A percentile compares a stretch with the other conserved stretches of the same genome.
Conservation (phyloP, 1,139 yeast genomes). For the Entelexis paramagnoliae region DNA sequence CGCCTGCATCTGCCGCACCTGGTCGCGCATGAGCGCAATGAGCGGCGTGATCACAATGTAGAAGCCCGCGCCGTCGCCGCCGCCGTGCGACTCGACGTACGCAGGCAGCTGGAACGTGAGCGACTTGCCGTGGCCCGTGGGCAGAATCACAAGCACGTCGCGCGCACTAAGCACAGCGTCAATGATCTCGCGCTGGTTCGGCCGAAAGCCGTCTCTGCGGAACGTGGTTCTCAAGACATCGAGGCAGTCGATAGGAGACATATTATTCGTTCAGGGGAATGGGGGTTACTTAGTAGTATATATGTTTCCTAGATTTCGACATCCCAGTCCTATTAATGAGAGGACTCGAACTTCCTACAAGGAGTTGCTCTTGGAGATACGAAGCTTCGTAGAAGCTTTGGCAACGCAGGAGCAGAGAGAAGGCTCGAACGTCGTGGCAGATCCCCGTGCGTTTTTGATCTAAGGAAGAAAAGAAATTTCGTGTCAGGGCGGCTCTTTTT, state of each 20-base stretch:
- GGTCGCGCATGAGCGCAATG: slow-evolving; percentile 86
- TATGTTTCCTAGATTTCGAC: slow-evolving; percentile 36
- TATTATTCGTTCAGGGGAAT: neutral
- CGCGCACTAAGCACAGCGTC: slow-evolving; percentile 55
- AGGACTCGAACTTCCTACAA: slow-evolving; percentile 35
- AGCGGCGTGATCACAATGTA: slow-evolving; percentile 82
- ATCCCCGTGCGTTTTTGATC: slow-evolving; percentile 32
- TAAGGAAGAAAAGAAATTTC: slow-evolving; percentile 24
- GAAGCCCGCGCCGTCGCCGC: slow-evolving; percentile 39
- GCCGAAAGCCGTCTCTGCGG: slow-evolving; percentile 40
- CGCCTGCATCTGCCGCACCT: slow-evolving; percentile 57
- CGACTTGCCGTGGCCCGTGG: slow-evolving; percentile 91
- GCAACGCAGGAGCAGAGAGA: slow-evolving; percentile 32
- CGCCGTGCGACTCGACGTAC: slow-evolving; percentile 36
- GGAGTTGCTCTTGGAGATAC: slow-evolving; percentile 34
- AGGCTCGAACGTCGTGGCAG: slow-evolving; percentile 34
- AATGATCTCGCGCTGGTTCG: slow-evolving; percentile 66
- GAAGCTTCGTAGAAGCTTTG: slow-evolving; percentile 29
- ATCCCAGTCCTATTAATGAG: slow-evolving; percentile 30
- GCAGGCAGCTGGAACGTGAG: slow-evolving; percentile 84
- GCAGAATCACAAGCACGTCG: slow-evolving; percentile 80
- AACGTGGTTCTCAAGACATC: slow-evolving; percentile 17
- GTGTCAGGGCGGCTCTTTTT: neutral
- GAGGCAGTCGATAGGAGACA: neutral
- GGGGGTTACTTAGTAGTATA: neutral